phyloP scores from a whole-genome alignment of 2,329 filamentous ascomycete species.

The Fusarium sp. region DNA sequence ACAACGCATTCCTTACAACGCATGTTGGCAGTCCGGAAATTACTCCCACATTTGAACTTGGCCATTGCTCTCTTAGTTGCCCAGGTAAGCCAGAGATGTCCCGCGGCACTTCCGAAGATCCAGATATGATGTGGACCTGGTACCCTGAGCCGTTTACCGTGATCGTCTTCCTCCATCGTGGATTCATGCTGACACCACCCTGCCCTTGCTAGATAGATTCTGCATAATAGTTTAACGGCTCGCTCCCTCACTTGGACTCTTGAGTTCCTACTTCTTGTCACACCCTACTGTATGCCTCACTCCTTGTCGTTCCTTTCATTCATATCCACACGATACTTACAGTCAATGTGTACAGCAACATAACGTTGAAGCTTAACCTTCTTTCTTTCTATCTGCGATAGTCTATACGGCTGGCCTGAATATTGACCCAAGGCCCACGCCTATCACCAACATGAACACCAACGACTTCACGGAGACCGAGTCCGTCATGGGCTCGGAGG shows the following conservation, averaged over 20 bases:
- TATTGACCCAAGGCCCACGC: slow-evolving; percentile 58
- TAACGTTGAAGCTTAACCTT: slow-evolving; percentile 61
- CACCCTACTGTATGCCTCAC: slow-evolving; percentile 63
- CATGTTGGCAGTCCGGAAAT: slow-evolving; percentile 49
- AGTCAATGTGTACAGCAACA: slow-evolving; percentile 41
- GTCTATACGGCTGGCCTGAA: slow-evolving; percentile 62
- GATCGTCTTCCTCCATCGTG: slow-evolving; percentile 35
- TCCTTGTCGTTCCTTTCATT: slow-evolving; percentile 41
- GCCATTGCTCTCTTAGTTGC: slow-evolving; percentile 49
- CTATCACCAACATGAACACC: slow-evolving; percentile 60
- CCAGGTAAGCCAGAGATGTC: slow-evolving; percentile 48
- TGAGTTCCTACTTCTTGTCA: slow-evolving; percentile 63
- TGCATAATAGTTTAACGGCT: slow-evolving; percentile 45
- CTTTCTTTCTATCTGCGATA: slow-evolving; percentile 58
- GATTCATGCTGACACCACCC: slow-evolving; percentile 48
- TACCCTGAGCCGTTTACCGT: slow-evolving; percentile 43
- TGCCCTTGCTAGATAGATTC: slow-evolving; percentile 46
- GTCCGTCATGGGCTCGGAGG: slow-evolving; percentile 59
- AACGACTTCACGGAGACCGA: slow-evolving; percentile 65
- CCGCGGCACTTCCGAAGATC: slow-evolving; percentile 50
- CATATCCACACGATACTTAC: slow-evolving; percentile 44
- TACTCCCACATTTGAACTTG: slow-evolving; percentile 49
- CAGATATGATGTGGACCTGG: slow-evolving; percentile 49
- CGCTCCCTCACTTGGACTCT: slow-evolving; percentile 35
- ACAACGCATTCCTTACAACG: slow-evolving; percentile 43